Evolutionary conservation across 139 green algal species (phyloP).

Genomic region (Chlamydomonas incerta): DNA sequence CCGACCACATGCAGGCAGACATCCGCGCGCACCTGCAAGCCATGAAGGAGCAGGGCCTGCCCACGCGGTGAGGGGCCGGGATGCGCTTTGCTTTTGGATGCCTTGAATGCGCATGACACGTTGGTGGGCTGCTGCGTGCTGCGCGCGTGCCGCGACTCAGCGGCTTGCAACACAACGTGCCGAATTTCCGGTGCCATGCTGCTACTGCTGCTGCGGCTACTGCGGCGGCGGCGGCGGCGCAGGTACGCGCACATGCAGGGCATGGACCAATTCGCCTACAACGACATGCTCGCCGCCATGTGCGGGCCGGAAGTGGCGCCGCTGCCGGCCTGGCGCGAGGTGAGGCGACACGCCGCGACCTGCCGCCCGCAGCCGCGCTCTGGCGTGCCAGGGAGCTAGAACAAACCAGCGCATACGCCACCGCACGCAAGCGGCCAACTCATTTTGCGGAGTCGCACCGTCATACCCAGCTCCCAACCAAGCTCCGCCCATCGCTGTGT

Average conservation of each 20-base stretch:
- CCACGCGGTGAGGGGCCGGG: conserved; percentile 4
- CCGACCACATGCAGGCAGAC: conserved; percentile 47
- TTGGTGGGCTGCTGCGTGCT: too few species aligned
- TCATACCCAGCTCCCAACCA: not conserved
- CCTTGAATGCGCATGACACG: too few species aligned
- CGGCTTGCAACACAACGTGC: too few species aligned
- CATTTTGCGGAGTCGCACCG: not conserved
- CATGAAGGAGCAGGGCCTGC: not conserved
- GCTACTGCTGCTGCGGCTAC: too few species aligned
- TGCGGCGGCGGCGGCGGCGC: not conserved
- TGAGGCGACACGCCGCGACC: too few species aligned
- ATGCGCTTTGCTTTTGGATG: too few species aligned
- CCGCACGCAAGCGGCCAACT: not conserved
- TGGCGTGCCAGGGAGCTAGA: too few species aligned
- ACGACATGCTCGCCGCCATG: conserved; percentile 44
- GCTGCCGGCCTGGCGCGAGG: conserved; percentile 44
- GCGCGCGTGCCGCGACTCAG: too few species aligned
- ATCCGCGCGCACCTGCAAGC: conserved; percentile 27
- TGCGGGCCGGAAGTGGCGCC: conserved; percentile 44
- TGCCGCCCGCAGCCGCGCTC: too few species aligned
- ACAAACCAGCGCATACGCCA: not conserved
- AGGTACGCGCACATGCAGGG: conserved; percentile 48
- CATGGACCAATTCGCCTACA: conserved; percentile 66
- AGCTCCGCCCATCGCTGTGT: too few species aligned
- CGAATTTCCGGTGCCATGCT: too few species aligned